Conservation (phyloP, 2,329 filamentous ascomycete genomes). For the Beauveria caledonica region DNA sequence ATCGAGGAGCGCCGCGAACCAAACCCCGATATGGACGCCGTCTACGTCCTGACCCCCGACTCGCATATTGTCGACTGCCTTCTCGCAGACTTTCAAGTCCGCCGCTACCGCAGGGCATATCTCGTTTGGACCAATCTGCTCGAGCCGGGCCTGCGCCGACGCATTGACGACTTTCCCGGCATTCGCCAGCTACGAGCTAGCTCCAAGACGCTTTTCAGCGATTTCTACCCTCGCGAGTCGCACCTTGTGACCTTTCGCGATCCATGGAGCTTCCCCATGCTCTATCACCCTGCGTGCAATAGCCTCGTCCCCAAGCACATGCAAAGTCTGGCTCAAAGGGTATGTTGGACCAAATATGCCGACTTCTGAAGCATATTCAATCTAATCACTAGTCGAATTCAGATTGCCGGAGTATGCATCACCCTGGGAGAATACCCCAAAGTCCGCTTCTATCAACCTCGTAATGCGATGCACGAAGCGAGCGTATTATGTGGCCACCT, state of each 20-base stretch:
- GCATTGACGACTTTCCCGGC: slow-evolving; percentile 62
- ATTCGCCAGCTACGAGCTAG: slow-evolving; percentile 68
- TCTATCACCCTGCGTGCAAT: slow-evolving; percentile 89
- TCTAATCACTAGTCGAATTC: background rate
- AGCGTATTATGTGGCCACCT: slow-evolving; percentile 80
- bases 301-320: slow-evolving; percentile 74
- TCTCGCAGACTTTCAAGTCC: slow-evolving; percentile 81
- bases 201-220: slow-evolving; percentile 75
- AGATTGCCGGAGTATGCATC: slow-evolving; percentile 63
- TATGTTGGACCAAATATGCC: slow-evolving; percentile 26
- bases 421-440: slow-evolving; percentile 89
- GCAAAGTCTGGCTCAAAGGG: slow-evolving; percentile 80
- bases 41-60: slow-evolving; percentile 83
- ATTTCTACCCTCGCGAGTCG: slow-evolving; percentile 86
- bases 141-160: slow-evolving; percentile 59
- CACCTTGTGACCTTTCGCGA: slow-evolving; percentile 87
- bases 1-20: slow-evolving; percentile 79
- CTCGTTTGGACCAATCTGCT: slow-evolving; percentile 80
- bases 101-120: slow-evolving; percentile 70
- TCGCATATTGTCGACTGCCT: slow-evolving; percentile 88
- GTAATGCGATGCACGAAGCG: slow-evolving; percentile 71
- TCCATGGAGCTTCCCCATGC: slow-evolving; percentile 87
- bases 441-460: slow-evolving; percentile 82
- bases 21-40: slow-evolving; percentile 86
- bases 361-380: background rate